These are phyloP conservation scores for Nidularia pulvinata DNA, from an alignment of 768 basidiomycete species.

Conservation along the genomic window DNA sequence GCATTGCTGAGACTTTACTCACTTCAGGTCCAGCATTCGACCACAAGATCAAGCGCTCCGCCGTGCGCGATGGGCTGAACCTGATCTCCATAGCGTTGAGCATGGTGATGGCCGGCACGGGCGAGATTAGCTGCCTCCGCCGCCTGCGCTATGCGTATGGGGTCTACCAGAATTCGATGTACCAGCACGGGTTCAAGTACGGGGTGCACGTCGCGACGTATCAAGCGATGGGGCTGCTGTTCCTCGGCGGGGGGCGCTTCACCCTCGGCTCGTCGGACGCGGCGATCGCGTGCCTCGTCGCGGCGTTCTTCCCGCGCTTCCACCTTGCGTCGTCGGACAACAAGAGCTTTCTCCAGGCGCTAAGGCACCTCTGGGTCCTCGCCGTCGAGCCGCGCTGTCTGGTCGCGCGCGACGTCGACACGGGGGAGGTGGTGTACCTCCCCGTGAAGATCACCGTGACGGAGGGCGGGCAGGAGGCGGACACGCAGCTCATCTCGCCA, in stretches of 20 bases:
- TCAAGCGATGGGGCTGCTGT: conserved; percentile 87
- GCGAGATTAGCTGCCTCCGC: conserved; percentile 87
- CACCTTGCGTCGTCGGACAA: conserved; percentile 82
- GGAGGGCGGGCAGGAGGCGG: conserved; percentile 62
- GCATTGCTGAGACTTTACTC: conserved; percentile 3
- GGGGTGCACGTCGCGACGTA: conserved; percentile 91
- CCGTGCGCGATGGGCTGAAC: conserved; percentile 86
- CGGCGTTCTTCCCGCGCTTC: conserved; percentile 92
- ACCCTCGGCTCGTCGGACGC: conserved; percentile 92
- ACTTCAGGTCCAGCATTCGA: conserved; percentile 77
- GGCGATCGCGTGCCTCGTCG: conserved; percentile 86
- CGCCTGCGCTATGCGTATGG: conserved; percentile 90
- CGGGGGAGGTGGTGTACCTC: conserved; percentile 86
- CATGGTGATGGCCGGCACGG: conserved; percentile 98
- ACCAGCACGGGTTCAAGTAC: conserved; percentile 72
- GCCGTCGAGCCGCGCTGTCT: conserved; percentile 95
- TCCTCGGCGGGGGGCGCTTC: conserved; percentile 91
- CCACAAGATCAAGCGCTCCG: conserved; percentile 84
- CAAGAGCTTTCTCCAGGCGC: conserved; percentile 87
- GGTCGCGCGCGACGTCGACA: conserved; percentile 91
- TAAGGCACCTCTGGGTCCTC: conserved; percentile 95
- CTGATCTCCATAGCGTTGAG: conserved; percentile 84
- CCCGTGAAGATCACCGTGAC: conserved; percentile 86
- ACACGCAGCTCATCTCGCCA: conserved; percentile 85
- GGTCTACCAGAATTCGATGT: conserved; percentile 67